Conservation (phyloP, 192 early-diverging fungal species). For the Chytriomyces sp. region DNA sequence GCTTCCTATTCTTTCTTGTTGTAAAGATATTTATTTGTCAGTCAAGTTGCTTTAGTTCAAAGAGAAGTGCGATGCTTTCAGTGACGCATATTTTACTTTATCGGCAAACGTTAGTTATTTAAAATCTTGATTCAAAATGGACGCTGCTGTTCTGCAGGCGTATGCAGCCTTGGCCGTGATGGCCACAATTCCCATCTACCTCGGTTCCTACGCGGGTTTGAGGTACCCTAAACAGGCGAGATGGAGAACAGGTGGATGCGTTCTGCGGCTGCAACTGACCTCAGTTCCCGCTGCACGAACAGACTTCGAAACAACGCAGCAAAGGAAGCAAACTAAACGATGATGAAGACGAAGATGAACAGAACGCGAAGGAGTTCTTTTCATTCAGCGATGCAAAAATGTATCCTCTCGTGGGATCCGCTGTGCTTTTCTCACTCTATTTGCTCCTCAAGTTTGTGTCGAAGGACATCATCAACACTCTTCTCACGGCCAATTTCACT, state of each 20-base stretch:
- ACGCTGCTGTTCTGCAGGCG: constrained; percentile 46
- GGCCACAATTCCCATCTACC: constrained; percentile 87
- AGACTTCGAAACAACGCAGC: constrained; percentile 7
- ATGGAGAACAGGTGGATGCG: too few species aligned
- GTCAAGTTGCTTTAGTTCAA: too few species aligned
- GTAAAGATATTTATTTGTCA: too few species aligned
- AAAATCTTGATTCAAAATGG: too few species aligned
- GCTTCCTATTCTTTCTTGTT: too few species aligned
- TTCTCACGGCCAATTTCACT: constrained; percentile 84
- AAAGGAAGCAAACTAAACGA: constrained; percentile 14
- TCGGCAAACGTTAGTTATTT: too few species aligned
- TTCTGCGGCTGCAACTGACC: too few species aligned
- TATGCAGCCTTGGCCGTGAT: constrained; percentile 84
- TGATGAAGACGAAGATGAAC: constrained; percentile 69
- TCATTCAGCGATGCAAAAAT: constrained; percentile 86
- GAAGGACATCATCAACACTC: constrained; percentile 80
- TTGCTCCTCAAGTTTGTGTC: constrained; percentile 85
- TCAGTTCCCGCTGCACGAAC: too few species aligned
- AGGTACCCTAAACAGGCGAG: constrained; percentile 40
- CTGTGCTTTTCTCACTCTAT: constrained; percentile 80
- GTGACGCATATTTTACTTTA: too few species aligned
- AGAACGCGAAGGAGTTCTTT: constrained; percentile 77
- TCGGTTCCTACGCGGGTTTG: constrained; percentile 75
- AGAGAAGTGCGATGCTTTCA: too few species aligned
- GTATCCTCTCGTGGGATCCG: constrained; percentile 92